phyloP scores from a whole-genome alignment of 2,329 filamentous ascomycete genomes.

The Periconia digitata region DNA sequence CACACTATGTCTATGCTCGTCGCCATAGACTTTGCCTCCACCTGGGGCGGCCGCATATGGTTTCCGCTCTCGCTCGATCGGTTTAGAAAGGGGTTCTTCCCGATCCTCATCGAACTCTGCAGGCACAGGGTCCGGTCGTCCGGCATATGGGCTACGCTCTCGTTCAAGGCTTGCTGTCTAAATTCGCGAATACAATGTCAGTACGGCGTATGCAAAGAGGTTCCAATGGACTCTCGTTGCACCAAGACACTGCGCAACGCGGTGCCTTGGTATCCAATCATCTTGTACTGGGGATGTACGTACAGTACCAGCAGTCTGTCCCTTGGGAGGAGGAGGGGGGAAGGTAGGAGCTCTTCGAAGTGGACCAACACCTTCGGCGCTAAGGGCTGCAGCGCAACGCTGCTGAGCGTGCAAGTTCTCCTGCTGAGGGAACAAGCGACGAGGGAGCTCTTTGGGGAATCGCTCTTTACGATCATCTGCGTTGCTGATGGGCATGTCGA shows the following conservation, averaged over 20 bases:
- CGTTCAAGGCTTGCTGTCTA: constrained; percentile 35
- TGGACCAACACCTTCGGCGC: constrained; percentile 47
- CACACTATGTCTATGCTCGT: constrained; percentile 26
- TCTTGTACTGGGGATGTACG: too few relatives aligned
- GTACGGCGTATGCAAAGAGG: too few relatives aligned
- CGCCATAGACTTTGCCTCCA: constrained; percentile 58
- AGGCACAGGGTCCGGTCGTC: constrained; percentile 23
- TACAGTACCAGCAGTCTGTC: constrained; percentile 16
- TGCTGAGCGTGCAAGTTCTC: constrained; percentile 61
- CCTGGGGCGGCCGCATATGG: constrained; percentile 64
- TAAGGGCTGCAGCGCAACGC: constrained; percentile 62
- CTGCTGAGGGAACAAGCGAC: constrained; percentile 67
- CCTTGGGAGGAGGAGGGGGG: constrained; percentile 38
- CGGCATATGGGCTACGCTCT: constrained; percentile 38
- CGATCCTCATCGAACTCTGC: constrained; percentile 44
- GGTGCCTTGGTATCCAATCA: too few relatives aligned
- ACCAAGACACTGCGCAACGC: too few relatives aligned
- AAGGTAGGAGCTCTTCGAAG: constrained; percentile 39
- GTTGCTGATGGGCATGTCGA: constrained; percentile 70
- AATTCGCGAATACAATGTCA: too few relatives aligned
- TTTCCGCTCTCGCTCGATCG: constrained; percentile 66
- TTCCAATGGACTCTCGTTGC: neutral
- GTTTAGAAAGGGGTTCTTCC: constrained; percentile 45
- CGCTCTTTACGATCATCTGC: constrained; percentile 66
- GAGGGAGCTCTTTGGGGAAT: constrained; percentile 76